Base-by-base conservation (phyloP, 805 yeast species). In the Saccharomycopsis fermentans region DNA sequence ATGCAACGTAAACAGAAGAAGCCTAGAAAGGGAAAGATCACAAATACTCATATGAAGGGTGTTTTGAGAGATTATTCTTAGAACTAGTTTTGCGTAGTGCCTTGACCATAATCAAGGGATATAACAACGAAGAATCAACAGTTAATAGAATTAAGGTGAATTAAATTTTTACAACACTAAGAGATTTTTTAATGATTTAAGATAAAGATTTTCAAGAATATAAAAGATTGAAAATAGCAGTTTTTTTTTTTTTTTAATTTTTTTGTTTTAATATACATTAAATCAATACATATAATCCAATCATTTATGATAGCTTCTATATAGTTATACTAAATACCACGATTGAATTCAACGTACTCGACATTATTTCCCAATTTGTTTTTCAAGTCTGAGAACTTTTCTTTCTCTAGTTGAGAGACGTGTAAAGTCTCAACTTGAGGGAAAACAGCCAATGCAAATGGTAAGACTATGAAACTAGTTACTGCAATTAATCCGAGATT, bases 11-110 rank as follows among this genome's bases (percentile, higher is more conserved):
- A 90, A 73, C 90, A 86, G 70, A 90, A 90, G 80, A 91, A 88
- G 72, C 88, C 95, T 55, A 83, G 98, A 72, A 81, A 90, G 68
- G 95, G 96, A 52, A 94, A 90, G 76, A 82, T 94, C 67, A 94
- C 99, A 11, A 94, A 94, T 71, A 86, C 96, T 1, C 99, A 94
- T 72, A 87, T 94, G 95, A 86, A 90, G 70, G 98, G 97, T 59
- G 86, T 94, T 26, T 81, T 94, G 68, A 90, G 87, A 72, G 99
- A 94, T 68, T 94, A 90, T 40, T 17, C 52, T 11, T 59, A 37
- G 43, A 19, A n/a, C 4, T 19, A n/a, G 21, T 37, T 37, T 16
- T 6, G 11, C n/a, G 6, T 37, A 5, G 2, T 12, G 6, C 19
- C n/a, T n/a, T n/a, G n/a, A n/a, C n/a, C n/a, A n/a, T n/a, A n/a